Conservation (phyloP, 257 asterid genomes). For the Jaltomata sinuosa region DNA sequence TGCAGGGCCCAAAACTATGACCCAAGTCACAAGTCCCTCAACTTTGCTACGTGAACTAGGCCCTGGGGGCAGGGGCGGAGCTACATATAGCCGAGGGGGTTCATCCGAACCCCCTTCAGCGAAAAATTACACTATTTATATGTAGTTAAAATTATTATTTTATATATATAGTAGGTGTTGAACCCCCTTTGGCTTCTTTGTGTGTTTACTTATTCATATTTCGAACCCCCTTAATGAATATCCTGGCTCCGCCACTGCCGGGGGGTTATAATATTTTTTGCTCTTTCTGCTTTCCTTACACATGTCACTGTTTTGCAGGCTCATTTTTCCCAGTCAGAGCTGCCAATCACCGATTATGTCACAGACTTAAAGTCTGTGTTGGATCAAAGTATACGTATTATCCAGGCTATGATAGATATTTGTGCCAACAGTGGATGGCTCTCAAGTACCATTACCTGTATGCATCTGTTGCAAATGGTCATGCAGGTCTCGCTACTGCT, state of each 20-base stretch:
- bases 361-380: constrained; percentile 90
- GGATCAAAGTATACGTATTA: constrained; percentile 93
- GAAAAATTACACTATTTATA: no score
- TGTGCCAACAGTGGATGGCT: constrained; percentile 99
- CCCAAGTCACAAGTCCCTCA: not conserved
- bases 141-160: no score
- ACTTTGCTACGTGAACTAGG: not conserved
- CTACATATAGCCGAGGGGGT: no score
- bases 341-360: constrained; percentile 82
- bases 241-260: no score
- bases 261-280: not conserved
- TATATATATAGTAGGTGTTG: no score
- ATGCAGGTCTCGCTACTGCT: constrained; percentile 70
- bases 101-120: no score
- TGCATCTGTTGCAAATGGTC: constrained; percentile 95
- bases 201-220: no score
- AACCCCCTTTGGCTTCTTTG: no score
- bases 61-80: no score
- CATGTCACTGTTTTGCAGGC: constrained; percentile 50
- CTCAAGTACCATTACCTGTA: constrained; percentile 75
- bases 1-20: not conserved
- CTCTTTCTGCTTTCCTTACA: constrained; percentile 1
- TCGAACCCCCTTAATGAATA: no score
- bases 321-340: constrained; percentile 76
- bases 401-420: constrained; percentile 98